Conservation (phyloP, 768 basidiomycete genomes). For the Russula ochroleuca region DNA sequence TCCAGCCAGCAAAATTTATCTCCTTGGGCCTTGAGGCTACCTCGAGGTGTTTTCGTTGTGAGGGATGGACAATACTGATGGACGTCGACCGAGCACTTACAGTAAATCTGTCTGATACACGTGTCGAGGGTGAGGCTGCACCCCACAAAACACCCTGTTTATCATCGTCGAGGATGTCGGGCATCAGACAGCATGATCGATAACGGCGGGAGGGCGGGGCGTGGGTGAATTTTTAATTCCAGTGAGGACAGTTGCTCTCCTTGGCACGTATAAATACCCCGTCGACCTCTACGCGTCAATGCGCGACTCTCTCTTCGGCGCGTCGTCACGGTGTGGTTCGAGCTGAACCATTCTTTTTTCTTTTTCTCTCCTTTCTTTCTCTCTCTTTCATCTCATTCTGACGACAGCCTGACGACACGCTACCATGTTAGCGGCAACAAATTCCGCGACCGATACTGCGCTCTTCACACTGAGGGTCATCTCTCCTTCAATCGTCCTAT, state of each 20-base stretch:
- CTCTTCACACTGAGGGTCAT: conserved; percentile 58
- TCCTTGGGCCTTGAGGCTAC: background rate
- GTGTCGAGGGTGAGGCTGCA: conserved; percentile 13
- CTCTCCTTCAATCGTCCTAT: conserved; percentile 62
- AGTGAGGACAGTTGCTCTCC: background rate
- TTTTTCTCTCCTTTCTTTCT: background rate
- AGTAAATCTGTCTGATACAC: conserved; percentile 11
- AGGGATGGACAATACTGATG: background rate
- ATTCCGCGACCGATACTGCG: conserved; percentile 34
- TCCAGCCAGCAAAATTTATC: background rate
- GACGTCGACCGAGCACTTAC: background rate
- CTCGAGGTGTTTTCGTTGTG: conserved; percentile 16
- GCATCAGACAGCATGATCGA: conserved; percentile 1
- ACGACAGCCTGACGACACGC: conserved; percentile 21
- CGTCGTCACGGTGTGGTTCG: background rate
- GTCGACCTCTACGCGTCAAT: background rate
- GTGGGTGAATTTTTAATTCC: background rate
- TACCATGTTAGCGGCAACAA: conserved; percentile 17
- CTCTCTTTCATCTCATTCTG: background rate
- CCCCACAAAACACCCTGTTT: background rate
- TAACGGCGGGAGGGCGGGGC: conserved; percentile 1
- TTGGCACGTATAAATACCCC: conserved; percentile 3
- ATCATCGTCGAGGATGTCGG: background rate
- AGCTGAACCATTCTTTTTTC: background rate
- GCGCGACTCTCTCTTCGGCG: conserved; percentile 1